Evolutionary conservation across 2,329 filamentous ascomycete genomes (phyloP).

Genomic region (Nemania sp.): DNA sequence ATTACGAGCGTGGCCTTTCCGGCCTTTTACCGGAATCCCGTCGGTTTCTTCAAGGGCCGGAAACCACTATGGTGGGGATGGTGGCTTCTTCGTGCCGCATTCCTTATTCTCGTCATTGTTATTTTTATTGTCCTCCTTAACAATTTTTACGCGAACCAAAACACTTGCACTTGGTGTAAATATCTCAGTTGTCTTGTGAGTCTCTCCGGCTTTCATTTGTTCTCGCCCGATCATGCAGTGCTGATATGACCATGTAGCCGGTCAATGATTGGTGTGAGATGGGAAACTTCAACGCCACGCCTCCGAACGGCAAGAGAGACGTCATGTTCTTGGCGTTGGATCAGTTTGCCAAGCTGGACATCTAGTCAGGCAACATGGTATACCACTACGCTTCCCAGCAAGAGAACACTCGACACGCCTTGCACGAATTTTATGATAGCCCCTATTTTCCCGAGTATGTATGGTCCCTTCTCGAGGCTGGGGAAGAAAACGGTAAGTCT

Average conservation of each 20-base stretch:
- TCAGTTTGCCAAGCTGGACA: constrained; percentile 25
- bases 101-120: constrained; percentile 78
- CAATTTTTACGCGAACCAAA: constrained; percentile 84
- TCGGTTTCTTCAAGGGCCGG: constrained; percentile 87
- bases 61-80: constrained; percentile 97
- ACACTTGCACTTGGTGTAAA: constrained; percentile 89
- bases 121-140: constrained; percentile 85
- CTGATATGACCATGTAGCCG: constrained; percentile 32
- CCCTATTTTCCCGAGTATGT: not conserved
- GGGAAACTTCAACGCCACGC: constrained; percentile 35
- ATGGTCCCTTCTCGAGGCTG: not conserved
- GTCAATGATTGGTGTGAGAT: constrained; percentile 43
- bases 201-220: constrained; percentile 34
- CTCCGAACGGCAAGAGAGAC: constrained; percentile 26
- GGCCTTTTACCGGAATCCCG: constrained; percentile 63
- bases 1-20: constrained; percentile 52
- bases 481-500: not conserved
- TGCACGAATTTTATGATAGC: constrained; percentile 24
- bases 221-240: not conserved
- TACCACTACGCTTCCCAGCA: not conserved
- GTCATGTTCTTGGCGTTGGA: constrained; percentile 29
- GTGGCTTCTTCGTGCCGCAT: constrained; percentile 85
- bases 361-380: not conserved
- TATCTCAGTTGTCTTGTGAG: constrained; percentile 90
- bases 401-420: constrained; percentile 5